phyloP scores from a whole-genome alignment of 805 yeast genomes.

The Barnettozyma californica region DNA sequence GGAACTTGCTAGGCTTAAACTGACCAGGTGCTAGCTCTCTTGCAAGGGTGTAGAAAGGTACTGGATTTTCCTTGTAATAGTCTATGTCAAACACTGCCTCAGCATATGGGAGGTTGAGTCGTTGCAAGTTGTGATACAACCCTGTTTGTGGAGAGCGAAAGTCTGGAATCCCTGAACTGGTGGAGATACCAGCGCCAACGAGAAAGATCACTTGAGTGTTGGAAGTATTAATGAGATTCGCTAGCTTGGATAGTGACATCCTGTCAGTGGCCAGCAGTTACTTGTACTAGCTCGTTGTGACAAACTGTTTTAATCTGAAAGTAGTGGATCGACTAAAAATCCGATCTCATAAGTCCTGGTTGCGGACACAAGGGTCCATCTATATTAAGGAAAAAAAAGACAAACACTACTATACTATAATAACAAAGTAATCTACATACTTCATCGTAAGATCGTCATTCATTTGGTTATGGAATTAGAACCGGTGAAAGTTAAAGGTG shows the following conservation, averaged over 20 bases:
- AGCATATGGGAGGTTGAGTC: constrained; percentile 78
- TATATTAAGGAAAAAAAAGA: too few species aligned
- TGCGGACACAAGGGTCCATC: not conserved
- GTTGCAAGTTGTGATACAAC: constrained; percentile 71
- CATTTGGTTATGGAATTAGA: not conserved
- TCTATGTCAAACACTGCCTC: constrained; percentile 95
- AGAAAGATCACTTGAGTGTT: constrained; percentile 49
- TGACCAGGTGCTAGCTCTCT: constrained; percentile 85
- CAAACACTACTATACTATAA: not conserved
- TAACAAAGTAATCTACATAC: not conserved
- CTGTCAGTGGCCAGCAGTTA: not conserved
- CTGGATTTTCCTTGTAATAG: constrained; percentile 68
- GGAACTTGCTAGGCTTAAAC: constrained; percentile 79
- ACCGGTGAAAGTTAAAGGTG: too few species aligned
- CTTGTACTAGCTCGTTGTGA: not conserved
- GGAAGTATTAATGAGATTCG: constrained; percentile 6
- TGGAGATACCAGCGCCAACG: constrained; percentile 93
- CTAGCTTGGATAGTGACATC: constrained; percentile 7
- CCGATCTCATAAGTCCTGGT: not conserved
- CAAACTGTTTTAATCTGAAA: not conserved
- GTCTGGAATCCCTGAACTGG: constrained; percentile 93
- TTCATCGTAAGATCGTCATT: not conserved
- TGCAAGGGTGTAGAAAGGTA: constrained; percentile 81
- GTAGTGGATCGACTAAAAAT: not conserved
- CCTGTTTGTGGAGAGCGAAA: constrained; percentile 90